Evolutionary conservation across 1,139 yeast genomes (phyloP), one percentile per base, ranked within the genome.

Genomic region (Maudiozyma humilis): DNA sequence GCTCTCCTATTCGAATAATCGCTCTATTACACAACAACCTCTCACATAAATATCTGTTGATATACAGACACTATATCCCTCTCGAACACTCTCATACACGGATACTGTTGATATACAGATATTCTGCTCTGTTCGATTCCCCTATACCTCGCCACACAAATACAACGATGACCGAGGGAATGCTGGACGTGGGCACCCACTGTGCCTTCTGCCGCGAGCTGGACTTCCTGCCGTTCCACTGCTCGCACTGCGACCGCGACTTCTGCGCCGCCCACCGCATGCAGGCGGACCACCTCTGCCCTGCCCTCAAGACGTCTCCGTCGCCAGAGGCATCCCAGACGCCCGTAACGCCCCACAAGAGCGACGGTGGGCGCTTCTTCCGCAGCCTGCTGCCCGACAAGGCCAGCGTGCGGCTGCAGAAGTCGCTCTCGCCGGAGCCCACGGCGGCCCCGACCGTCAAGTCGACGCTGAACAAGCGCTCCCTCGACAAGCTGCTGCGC

Each of bases 151-250:
- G n/a, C n/a, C n/a, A n/a, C n/a, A n/a, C n/a, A n/a, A n/a, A n/a
- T n/a, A n/a, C n/a, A n/a, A n/a, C n/a, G n/a, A 23, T 23, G 27
- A 23, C 27, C 10, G 27, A 23, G 39, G 79, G 79, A 15, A 64
- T 82, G 59, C 70, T 82, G 65, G 81, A 82, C 53, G 78, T 82
- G 6, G 91, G 91, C 3, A 68, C 75, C 49, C 82, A 81, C 56
- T 83, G 93, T 57, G 59, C 67, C 27, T 70, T 71, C 43, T 83
- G 93, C 60, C 69, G 76, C 42, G 76, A 73, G 53, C 61, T 81
- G 4, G 93, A 83, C 56, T 82, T 82, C 54, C 65, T 83, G 30
- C 89, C 93, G 1, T 82, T 78, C 60, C 68, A 66, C 33, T 83
- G 93, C 60, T 72, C 72, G 33, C 64, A 60, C 42, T 82, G 91